Evolutionary conservation across 2,329 filamentous ascomycete genomes (phyloP), one percentile per base, ranked within the genome.

Genomic region (Xylariaceae sp.): DNA sequence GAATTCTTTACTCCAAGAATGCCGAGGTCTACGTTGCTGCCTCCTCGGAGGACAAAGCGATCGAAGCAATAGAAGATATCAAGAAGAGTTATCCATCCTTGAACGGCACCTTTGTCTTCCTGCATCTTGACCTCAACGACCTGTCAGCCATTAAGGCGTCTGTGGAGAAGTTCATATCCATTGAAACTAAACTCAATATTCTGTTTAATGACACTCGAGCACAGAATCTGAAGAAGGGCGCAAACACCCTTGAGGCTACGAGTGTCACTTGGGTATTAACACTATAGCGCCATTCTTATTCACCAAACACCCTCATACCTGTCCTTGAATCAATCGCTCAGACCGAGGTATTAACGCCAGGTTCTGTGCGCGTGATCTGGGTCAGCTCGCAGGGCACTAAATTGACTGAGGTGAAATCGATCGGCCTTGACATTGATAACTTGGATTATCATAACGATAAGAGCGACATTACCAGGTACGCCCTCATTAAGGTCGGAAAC

Each of bases 211-310:
- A 64, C 21, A 58, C 61, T 8, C 58, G 61, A 16, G 50, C 57
- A 9, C 24, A 36, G 11, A 40, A 39, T 11, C 50, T 39, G 11
- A 19, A 51, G 23, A 34, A 53, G 43, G 39, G 36, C 16, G 33
- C 55, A 31, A 16, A 47, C 26, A 50, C 71, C 6, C 67, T 2
- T 67, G 69, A 45, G 65, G 66, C 41, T 64, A 67, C 53, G 68
- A 70, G 48, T 51, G 64, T 16, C 65, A 69, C 40, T 53, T 70
- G 3, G 69, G 66, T n/a, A 50, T 62, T 16, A 71, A 71, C 34
- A 48, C 40, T 12, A 39, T 71, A 6, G 69, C 59, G 1, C 57
- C 63, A 3, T 66, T 65, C 39, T 55, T 69, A 12, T 62, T 71
- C 29, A 68, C 64, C 11, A 56, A 63, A 17, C 60, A 69, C n/a